Percentiles rank a stretch among this genome's conserved stretches.
Conservation (phyloP, 2,329 filamentous ascomycete genomes). For the Boeremia lycopersici region DNA sequence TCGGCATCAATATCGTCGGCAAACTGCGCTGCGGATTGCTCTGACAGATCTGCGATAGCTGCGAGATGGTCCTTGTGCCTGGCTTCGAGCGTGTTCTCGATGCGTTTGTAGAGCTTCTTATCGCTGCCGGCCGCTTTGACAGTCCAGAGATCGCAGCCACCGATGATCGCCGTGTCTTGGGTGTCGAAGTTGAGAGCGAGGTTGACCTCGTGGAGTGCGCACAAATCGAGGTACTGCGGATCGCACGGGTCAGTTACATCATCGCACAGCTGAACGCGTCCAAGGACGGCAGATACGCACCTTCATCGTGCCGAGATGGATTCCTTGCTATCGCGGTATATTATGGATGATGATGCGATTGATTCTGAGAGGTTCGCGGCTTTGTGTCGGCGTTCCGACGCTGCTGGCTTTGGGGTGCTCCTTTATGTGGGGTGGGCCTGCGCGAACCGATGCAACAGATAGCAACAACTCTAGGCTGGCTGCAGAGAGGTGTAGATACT, state of each 20-base stretch:
- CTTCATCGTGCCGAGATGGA: conserved; percentile 43
- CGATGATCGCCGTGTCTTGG: conserved; percentile 86
- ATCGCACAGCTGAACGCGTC: conserved; percentile 16
- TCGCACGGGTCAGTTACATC: conserved; percentile 38
- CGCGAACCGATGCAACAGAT: conserved; percentile 46
- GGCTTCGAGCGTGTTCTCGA: conserved; percentile 87
- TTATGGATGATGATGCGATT: conserved; percentile 13
- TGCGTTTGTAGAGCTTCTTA: conserved; percentile 96
- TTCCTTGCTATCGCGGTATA: conserved; percentile 1
- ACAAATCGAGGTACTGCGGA: conserved; percentile 83
- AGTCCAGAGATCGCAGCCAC: conserved; percentile 95
- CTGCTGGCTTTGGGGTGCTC: conserved; percentile 29
- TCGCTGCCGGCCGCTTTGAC: conserved; percentile 94
- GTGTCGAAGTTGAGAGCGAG: conserved; percentile 96
- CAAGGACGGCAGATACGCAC: conserved; percentile 33
- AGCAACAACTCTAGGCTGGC: conserved; percentile 50
- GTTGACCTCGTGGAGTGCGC: conserved; percentile 89
- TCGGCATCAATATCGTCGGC: conserved; percentile 73
- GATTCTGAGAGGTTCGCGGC: neutral
- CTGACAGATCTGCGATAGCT: conserved; percentile 84
- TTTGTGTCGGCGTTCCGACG: conserved; percentile 26
- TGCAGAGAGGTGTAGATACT: conserved; percentile 47
- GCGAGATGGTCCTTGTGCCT: conserved; percentile 89
- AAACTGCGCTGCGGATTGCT: conserved; percentile 75
- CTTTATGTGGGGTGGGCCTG: conserved; percentile 43